Evolutionary conservation across 2,329 filamentous ascomycete genomes (phyloP).

Genomic region (Sporothrix brunneoviolacea): DNA sequence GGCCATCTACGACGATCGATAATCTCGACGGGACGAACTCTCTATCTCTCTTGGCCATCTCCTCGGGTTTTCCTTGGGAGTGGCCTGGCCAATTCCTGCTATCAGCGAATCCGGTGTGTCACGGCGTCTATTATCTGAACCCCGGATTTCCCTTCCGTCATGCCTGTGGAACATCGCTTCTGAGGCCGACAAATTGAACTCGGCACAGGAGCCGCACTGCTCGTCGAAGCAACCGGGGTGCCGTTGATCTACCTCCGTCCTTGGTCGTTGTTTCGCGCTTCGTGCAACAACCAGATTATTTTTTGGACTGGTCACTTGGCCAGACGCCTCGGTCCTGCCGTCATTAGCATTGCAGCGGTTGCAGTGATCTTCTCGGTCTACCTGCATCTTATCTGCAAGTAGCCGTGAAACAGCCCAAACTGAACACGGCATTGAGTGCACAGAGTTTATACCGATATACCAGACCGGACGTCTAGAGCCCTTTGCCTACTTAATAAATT

Average conservation of each 20-base stretch:
- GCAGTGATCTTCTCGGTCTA: not conserved
- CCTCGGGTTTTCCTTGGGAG: not conserved
- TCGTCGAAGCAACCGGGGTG: not conserved
- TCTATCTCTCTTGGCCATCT: no score
- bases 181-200: conserved; percentile 7
- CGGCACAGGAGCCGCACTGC: not conserved
- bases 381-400: not conserved
- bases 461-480: no score
- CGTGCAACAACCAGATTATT: not conserved
- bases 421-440: conserved; percentile 5
- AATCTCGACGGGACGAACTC: no score
- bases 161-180: conserved; percentile 7
- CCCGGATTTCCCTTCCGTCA: conserved; percentile 2
- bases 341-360: not conserved
- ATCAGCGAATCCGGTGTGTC: not conserved
- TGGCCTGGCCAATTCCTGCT: not conserved
- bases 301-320: not conserved
- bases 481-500: no score
- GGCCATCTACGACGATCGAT: no score
- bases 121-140: not conserved
- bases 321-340: no score
- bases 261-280: not conserved
- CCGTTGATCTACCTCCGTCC: not conserved
- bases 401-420: not conserved
- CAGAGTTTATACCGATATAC: not conserved